Evolutionary conservation across 2,329 filamentous ascomycete species (phyloP).

Genomic region (Diaporthe humulicola): DNA sequence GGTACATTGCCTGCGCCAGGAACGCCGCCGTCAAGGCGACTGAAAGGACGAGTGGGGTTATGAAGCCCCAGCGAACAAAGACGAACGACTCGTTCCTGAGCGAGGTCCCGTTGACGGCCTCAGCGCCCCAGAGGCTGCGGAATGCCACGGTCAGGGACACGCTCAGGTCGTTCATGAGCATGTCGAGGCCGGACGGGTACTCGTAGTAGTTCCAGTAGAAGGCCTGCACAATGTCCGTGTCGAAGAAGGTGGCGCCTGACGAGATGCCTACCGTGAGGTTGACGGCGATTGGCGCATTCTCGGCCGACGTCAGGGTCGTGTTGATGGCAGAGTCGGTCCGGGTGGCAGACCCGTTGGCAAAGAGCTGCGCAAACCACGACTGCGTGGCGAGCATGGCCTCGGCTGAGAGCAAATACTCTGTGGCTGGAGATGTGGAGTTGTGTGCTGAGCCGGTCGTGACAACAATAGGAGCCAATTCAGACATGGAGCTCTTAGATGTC

Average conservation of each 20-base stretch:
- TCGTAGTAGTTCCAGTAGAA: conserved; percentile 58
- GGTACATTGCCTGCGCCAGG: conserved; percentile 45
- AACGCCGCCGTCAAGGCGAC: conserved; percentile 49
- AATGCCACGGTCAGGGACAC: conserved; percentile 52
- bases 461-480: conserved; percentile 41
- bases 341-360: conserved; percentile 47
- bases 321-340: conserved; percentile 46
- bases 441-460: conserved; percentile 37
- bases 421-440: conserved; percentile 31
- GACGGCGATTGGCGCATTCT: conserved; percentile 48
- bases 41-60: conserved; percentile 49
- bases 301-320: conserved; percentile 45
- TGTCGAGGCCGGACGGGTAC: conserved; percentile 49
- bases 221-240: conserved; percentile 53
- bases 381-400: conserved; percentile 49
- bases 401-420: conserved; percentile 44
- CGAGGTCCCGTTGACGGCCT: conserved; percentile 47
- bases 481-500: conserved; percentile 39
- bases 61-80: conserved; percentile 52
- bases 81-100: conserved; percentile 49
- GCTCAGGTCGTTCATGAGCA: conserved; percentile 51
- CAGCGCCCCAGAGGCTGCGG: conserved; percentile 47
- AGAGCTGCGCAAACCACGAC: conserved; percentile 49
- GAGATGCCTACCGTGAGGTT: conserved; percentile 51
- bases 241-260: conserved; percentile 50